A percentile compares a stretch with the other conserved stretches of the same genome.
These are phyloP conservation scores for Erythrobasidium yunnanense DNA, from an alignment of 768 basidiomycete species.

Conservation along the genomic window DNA sequence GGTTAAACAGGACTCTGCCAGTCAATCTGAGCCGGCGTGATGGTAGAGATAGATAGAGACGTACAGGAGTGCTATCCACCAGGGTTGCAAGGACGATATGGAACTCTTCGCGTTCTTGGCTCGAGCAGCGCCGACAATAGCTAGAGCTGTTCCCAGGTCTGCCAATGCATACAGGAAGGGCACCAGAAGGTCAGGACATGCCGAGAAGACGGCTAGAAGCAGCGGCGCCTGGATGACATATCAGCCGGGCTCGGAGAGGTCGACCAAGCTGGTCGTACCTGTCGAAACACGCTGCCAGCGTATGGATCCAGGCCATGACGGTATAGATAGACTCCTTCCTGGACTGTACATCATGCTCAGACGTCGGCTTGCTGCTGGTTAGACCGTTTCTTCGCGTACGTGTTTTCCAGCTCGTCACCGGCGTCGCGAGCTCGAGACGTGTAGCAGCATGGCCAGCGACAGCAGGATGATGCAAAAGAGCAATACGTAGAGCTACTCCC, in stretches of 20 bases:
- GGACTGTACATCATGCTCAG: conserved; percentile 49
- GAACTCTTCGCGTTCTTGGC: conserved; percentile 55
- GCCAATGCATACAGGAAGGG: conserved; percentile 54
- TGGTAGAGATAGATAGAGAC: conserved; percentile 38
- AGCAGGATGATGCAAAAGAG: background rate
- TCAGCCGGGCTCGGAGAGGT: conserved; percentile 38
- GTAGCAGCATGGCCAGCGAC: background rate
- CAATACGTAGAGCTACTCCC: background rate
- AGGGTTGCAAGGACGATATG: conserved; percentile 46
- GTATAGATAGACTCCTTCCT: conserved; percentile 77
- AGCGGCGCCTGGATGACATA: conserved; percentile 56
- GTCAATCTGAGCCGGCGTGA: conserved; percentile 24
- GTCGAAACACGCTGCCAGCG: conserved; percentile 70
- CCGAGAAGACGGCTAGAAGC: conserved; percentile 36
- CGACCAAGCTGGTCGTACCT: conserved; percentile 50
- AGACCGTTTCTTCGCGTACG: background rate
- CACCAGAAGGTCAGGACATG: background rate
- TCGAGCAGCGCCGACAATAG: conserved; percentile 50
- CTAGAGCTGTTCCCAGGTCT: conserved; percentile 60
- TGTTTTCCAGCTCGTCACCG: conserved; percentile 22
- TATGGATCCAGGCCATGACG: conserved; percentile 73
- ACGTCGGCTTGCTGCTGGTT: background rate
- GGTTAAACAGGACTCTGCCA: conserved; percentile 73
- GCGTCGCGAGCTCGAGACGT: conserved; percentile 23
- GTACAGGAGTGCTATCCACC: conserved; percentile 59